A percentile compares a stretch with the other conserved stretches of the same genome.
Evolutionary conservation across 768 basidiomycete species (phyloP).

Genomic region (Tylopilus intermedius): DNA sequence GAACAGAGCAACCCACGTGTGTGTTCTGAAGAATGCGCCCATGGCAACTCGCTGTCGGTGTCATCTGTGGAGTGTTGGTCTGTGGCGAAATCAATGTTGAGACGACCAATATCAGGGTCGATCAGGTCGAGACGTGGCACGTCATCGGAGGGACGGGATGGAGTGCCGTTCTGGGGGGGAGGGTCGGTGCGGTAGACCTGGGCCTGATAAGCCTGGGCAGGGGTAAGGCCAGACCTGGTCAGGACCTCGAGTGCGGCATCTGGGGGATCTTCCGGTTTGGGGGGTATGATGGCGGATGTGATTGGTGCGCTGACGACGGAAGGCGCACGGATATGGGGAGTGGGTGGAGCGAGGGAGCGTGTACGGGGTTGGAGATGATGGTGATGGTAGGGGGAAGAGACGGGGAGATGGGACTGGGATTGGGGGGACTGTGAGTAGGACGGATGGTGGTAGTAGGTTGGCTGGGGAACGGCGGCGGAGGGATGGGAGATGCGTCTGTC

Average conservation of each 20-base stretch:
- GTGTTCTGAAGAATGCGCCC: slow-evolving; percentile 40
- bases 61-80: slow-evolving; percentile 33
- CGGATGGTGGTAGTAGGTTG: slow-evolving; percentile 17
- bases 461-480: slow-evolving; percentile 34
- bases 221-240: slow-evolving; percentile 54
- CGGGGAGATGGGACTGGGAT: slow-evolving; percentile 19
- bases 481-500: slow-evolving; percentile 48
- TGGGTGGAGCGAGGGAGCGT: slow-evolving; percentile 36
- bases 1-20: slow-evolving; percentile 37
- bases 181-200: slow-evolving; percentile 57
- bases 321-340: slow-evolving; percentile 42
- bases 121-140: slow-evolving; percentile 43
- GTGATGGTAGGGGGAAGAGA: slow-evolving; percentile 13
- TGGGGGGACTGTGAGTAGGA: slow-evolving; percentile 36
- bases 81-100: slow-evolving; percentile 52
- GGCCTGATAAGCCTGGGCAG: slow-evolving; percentile 78
- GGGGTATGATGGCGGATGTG: slow-evolving; percentile 40
- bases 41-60: slow-evolving; percentile 55
- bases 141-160: slow-evolving; percentile 22
- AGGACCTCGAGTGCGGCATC: slow-evolving; percentile 42
- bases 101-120: slow-evolving; percentile 51
- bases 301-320: slow-evolving; percentile 45
- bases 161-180: slow-evolving; percentile 29
- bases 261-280: slow-evolving; percentile 46
- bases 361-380: slow-evolving; percentile 22